Conservation (phyloP, 2,329 filamentous ascomycete genomes). For the Berkeleyomyces basicola region DNA sequence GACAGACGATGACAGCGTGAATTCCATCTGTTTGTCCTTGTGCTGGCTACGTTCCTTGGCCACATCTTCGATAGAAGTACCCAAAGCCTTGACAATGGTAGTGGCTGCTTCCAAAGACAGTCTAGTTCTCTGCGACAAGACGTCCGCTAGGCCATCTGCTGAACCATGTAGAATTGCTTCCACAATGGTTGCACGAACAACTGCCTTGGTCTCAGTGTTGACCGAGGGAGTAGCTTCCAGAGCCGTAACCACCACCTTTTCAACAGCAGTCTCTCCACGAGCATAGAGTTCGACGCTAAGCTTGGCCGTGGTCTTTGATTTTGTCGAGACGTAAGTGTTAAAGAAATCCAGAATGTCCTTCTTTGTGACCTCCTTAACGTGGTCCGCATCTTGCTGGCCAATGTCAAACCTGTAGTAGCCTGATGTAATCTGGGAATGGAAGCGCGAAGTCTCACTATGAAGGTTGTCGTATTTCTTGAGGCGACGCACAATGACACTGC, state of each 20-base stretch:
- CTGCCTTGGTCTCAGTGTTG: constrained; percentile 15
- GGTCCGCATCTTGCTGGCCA: constrained; percentile 58
- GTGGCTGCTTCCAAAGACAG: constrained; percentile 19
- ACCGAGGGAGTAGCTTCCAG: neutral
- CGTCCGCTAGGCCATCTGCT: neutral
- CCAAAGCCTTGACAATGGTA: constrained; percentile 15
- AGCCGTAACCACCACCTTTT: constrained; percentile 6
- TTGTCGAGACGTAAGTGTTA: constrained; percentile 55
- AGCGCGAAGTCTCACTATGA: constrained; percentile 64
- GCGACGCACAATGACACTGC: constrained; percentile 70
- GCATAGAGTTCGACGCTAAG: constrained; percentile 70
- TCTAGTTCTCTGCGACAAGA: neutral
- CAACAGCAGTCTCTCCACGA: constrained; percentile 33
- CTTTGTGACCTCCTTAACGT: constrained; percentile 61
- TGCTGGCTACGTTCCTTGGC: constrained; percentile 20
- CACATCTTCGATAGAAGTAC: constrained; percentile 19
- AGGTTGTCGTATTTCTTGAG: constrained; percentile 89
- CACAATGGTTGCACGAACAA: constrained; percentile 10
- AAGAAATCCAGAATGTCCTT: constrained; percentile 68
- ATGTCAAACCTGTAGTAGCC: constrained; percentile 85
- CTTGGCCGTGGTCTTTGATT: constrained; percentile 61
- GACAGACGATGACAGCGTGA: constrained; percentile 25
- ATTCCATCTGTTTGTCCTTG: constrained; percentile 6
- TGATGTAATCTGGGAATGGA: constrained; percentile 58
- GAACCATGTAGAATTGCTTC: constrained; percentile 10